Evolutionary conservation across 768 basidiomycete genomes (phyloP).

Genomic region (Suillus paluster): DNA sequence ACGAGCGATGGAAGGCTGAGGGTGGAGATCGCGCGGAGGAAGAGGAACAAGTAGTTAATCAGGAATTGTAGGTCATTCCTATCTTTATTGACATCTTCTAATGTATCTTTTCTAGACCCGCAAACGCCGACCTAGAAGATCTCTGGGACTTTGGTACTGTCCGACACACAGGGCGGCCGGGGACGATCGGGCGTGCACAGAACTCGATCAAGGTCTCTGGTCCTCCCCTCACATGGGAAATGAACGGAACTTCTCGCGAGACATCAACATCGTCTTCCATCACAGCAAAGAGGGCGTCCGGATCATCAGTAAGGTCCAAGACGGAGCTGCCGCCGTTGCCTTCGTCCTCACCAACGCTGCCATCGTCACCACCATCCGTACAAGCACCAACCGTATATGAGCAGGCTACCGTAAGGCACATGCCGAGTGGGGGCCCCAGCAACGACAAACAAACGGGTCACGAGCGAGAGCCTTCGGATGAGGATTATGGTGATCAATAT

Average conservation of each 20-base stretch:
- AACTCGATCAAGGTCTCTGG: constrained; percentile 64
- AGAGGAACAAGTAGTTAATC: constrained; percentile 61
- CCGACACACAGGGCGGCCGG: constrained; percentile 64
- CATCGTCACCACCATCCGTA: constrained; percentile 41
- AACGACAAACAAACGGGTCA: constrained; percentile 35
- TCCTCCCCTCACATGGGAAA: constrained; percentile 81
- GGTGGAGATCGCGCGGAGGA: constrained; percentile 80
- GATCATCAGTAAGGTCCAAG: constrained; percentile 53
- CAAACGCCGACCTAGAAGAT: constrained; percentile 71
- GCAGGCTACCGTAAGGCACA: constrained; percentile 73
- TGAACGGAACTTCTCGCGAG: constrained; percentile 55
- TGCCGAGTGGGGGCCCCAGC: constrained; percentile 38
- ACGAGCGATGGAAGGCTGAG: constrained; percentile 92
- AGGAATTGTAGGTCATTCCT: constrained; percentile 61
- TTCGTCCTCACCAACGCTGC: constrained; percentile 54
- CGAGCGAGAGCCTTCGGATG: constrained; percentile 60
- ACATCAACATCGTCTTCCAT: constrained; percentile 43
- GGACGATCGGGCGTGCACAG: constrained; percentile 68
- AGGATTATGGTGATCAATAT: constrained; percentile 66
- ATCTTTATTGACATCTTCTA: constrained; percentile 10
- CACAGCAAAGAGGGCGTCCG: constrained; percentile 33
- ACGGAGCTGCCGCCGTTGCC: constrained; percentile 67
- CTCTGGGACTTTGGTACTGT: constrained; percentile 99
- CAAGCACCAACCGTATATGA: constrained; percentile 46
- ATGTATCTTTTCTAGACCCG: constrained; percentile 43